phyloP scores from a whole-genome alignment of 1,284 basidiomycete genomes.

The Golubevia sp. region DNA sequence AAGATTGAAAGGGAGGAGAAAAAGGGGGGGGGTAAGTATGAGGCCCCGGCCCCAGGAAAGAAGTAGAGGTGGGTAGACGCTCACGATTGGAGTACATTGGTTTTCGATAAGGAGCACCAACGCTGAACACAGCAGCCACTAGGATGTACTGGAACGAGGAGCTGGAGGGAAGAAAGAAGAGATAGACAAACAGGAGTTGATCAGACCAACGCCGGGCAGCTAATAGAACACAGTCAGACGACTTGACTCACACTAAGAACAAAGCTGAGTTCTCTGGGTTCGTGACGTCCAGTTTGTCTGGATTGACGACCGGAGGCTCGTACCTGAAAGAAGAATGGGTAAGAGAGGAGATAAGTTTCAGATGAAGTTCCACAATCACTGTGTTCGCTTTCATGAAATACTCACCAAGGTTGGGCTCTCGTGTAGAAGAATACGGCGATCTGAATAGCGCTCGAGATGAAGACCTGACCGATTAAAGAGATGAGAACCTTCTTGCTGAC shows the following conservation, averaged over 20 bases:
- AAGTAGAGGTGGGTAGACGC: not conserved
- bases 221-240: no score
- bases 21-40: no score
- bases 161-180: not conserved
- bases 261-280: slow-evolving; percentile 93
- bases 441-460: slow-evolving; percentile 83
- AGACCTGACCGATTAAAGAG: slow-evolving; percentile 89
- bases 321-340: slow-evolving; percentile 57
- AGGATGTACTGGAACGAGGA: slow-evolving; percentile 99
- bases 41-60: no score
- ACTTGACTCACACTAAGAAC: slow-evolving; percentile 72
- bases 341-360: not conserved
- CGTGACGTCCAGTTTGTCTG: slow-evolving; percentile 80
- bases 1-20: not conserved
- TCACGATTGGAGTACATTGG: slow-evolving; percentile 92
- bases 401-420: slow-evolving; percentile 78
- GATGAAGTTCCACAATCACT: not conserved
- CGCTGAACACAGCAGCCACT: slow-evolving; percentile 94
- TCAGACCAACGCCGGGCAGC: no score
- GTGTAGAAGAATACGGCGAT: slow-evolving; percentile 89
- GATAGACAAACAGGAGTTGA: no score
- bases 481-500: slow-evolving; percentile 94
- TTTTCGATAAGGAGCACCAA: slow-evolving; percentile 93
- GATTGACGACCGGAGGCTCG: slow-evolving; percentile 69
- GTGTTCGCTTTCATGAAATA: not conserved